Base-by-base conservation (phyloP, 345 rosid species). In the Eucalyptus curtisii region DNA sequence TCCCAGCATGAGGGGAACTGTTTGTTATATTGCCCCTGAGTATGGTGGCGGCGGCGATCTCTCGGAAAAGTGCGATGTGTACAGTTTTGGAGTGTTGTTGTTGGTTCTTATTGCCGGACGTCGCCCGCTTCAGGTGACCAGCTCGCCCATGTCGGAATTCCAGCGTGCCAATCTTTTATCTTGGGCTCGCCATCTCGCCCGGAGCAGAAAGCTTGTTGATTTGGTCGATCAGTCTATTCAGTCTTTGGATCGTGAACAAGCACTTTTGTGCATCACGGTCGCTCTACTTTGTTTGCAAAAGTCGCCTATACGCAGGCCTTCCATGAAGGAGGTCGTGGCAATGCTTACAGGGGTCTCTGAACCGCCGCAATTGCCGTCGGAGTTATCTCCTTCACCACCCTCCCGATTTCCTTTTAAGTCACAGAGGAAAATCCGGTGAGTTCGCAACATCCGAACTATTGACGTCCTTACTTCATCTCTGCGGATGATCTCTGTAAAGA, bases 1-100 rank as follows among this genome's bases (percentile, higher is more conserved):
- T 3, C 99, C 99, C 16, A 97, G 99, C 89, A 96, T 96, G 99
- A 93, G 99, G 92, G 99, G 99, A 90, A 97, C 99, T 4, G 94
- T 97, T 71, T 96, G 98, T 90, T 97, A 97, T 71, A 91, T 94
- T 86, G 99, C 99, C 37, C 99, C 99, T 1, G 99, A 97, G 91
- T 97, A 93, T 47, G 93, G 98, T n/a, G 95, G 95, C 1, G 96
- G 95, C 2, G 97, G 94, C 61, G 95, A 90, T 87, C 87, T 97
- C 53, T 96, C 99, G 1, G 99, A 96, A 80, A 97, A 97, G 89
- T 95, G 93, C 53, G 99, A 97, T 90, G 99, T 97, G 52, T 97
- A 96, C 86, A 97, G 99, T 90, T 96, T 92, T 59, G 99, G 99
- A 8, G 98, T 97, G 47, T 31, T 96, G 68, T 48, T 97, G 81